These are phyloP conservation scores for Pythium periplocum DNA, from an alignment of 352 stramenopile species.

Conservation along the genomic window DNA sequence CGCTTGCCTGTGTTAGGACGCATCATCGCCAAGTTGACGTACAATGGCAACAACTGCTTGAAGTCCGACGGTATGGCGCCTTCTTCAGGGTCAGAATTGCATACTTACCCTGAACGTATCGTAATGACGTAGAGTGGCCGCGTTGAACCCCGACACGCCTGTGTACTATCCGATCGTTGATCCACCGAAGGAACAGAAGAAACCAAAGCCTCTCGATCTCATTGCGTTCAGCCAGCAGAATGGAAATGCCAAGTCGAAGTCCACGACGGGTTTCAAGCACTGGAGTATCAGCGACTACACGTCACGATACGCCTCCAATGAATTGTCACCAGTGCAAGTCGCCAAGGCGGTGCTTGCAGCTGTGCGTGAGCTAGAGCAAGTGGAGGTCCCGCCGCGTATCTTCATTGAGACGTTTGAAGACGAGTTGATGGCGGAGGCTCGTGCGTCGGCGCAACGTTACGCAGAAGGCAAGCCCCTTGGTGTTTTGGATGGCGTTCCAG, in stretches of 20 bases:
- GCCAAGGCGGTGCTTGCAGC: conserved; percentile 19
- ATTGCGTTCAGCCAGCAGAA: conserved; percentile 18
- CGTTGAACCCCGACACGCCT: conserved; percentile 53
- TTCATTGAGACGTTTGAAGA: conserved; percentile 77
- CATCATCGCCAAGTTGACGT: conserved; percentile 39
- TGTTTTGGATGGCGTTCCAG: conserved; percentile 85
- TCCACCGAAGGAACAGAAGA: conserved; percentile 7
- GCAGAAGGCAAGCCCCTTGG: conserved; percentile 50
- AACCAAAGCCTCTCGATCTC: conserved; percentile 11
- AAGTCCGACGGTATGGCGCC: conserved; percentile 26
- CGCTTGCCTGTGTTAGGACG: conserved; percentile 41
- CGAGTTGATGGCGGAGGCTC: conserved; percentile 60
- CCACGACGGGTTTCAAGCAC: conserved; percentile 44
- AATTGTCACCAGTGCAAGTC: conserved; percentile 21
- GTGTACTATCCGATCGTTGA: conserved; percentile 79
- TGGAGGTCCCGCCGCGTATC: conserved; percentile 46
- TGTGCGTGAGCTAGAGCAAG: conserved; percentile 43
- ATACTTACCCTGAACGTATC: not conserved
- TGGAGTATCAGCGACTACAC: conserved; percentile 71
- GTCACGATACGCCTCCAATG: conserved; percentile 35
- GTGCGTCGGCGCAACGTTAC: conserved; percentile 64
- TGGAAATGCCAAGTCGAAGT: conserved; percentile 14
- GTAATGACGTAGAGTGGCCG: conserved; percentile 26
- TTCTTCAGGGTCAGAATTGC: not conserved
- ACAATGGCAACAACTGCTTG: conserved; percentile 56